Evolutionary conservation across 257 asterid species (phyloP).

Genomic region (Coffea canephora): DNA sequence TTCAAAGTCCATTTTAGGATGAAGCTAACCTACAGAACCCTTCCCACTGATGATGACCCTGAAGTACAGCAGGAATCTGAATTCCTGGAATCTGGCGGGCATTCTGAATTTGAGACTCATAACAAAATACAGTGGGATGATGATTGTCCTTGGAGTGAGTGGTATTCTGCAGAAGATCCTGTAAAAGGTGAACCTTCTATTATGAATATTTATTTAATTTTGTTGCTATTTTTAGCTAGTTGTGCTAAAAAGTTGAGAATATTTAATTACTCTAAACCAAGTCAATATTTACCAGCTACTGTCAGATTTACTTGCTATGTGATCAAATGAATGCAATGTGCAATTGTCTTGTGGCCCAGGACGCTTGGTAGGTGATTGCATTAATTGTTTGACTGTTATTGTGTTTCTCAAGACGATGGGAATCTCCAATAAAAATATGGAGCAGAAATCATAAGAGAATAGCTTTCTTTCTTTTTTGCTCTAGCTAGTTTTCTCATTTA

Average conservation of each 20-base stretch:
- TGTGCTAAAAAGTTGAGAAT: slow-evolving; percentile 1
- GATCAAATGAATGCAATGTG: not conserved
- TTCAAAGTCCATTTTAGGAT: slow-evolving; percentile 72
- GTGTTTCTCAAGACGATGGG: not conserved
- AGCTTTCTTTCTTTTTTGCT: too few relatives aligned
- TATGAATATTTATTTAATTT: slow-evolving; percentile 11
- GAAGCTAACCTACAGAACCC: slow-evolving; percentile 82
- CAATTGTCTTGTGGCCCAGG: not conserved
- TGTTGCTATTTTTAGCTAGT: not conserved
- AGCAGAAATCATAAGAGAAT: not conserved
- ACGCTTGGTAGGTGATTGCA: not conserved
- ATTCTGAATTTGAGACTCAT: slow-evolving; percentile 42
- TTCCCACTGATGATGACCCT: slow-evolving; percentile 58
- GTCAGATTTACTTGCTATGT: not conserved
- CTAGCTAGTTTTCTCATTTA: not conserved
- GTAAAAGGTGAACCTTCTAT: slow-evolving; percentile 54
- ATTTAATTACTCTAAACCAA: not conserved
- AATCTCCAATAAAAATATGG: not conserved
- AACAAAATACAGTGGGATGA: slow-evolving; percentile 79
- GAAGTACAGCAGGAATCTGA: slow-evolving; percentile 52
- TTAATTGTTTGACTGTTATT: not conserved
- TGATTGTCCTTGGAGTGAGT: slow-evolving; percentile 91
- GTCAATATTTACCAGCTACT: not conserved
- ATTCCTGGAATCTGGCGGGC: slow-evolving; percentile 44
- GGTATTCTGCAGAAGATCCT: slow-evolving; percentile 94